Conservation (phyloP, 1,284 basidiomycete genomes). For the Ganoderma resinaceum region DNA sequence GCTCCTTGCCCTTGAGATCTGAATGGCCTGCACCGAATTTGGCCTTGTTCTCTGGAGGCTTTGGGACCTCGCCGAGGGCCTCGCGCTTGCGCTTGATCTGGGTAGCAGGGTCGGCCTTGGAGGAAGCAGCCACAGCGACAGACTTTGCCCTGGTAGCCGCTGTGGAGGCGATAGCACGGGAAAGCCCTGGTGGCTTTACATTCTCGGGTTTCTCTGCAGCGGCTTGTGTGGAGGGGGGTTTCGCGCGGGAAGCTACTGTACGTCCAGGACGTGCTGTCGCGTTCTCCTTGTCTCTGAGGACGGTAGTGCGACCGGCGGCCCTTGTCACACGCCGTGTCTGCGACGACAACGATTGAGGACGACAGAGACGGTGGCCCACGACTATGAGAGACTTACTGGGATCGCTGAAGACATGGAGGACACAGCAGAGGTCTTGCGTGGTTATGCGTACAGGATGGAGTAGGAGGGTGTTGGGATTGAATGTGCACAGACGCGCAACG, state of each 20-base stretch:
- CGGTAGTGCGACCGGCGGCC: constrained; percentile 50
- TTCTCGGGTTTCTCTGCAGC: constrained; percentile 46
- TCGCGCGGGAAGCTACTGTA: constrained; percentile 60
- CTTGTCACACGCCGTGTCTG: constrained; percentile 68
- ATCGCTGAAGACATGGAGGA: constrained; percentile 45
- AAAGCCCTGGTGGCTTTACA: constrained; percentile 38
- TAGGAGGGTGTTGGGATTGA: constrained; percentile 32
- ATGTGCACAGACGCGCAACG: constrained; percentile 23
- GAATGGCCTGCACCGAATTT: constrained; percentile 34
- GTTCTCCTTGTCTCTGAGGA: constrained; percentile 70
- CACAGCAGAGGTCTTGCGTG: constrained; percentile 30
- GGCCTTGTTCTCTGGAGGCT: constrained; percentile 53
- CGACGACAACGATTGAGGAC: constrained; percentile 6
- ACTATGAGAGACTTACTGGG: constrained; percentile 37
- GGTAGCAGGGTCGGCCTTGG: constrained; percentile 50
- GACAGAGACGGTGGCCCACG: background rate
- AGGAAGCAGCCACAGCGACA: constrained; percentile 34
- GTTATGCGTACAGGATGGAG: constrained; percentile 32
- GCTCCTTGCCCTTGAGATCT: constrained; percentile 49
- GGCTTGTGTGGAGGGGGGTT: constrained; percentile 55
- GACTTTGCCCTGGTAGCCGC: constrained; percentile 47
- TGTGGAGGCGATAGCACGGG: constrained; percentile 43
- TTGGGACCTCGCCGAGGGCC: constrained; percentile 72
- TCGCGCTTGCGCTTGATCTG: constrained; percentile 77
- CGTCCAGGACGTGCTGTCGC: constrained; percentile 58